phyloP scores from a whole-genome alignment of 225 moss, liverwort and hornwort species.

The Bryum argenteum region DNA sequence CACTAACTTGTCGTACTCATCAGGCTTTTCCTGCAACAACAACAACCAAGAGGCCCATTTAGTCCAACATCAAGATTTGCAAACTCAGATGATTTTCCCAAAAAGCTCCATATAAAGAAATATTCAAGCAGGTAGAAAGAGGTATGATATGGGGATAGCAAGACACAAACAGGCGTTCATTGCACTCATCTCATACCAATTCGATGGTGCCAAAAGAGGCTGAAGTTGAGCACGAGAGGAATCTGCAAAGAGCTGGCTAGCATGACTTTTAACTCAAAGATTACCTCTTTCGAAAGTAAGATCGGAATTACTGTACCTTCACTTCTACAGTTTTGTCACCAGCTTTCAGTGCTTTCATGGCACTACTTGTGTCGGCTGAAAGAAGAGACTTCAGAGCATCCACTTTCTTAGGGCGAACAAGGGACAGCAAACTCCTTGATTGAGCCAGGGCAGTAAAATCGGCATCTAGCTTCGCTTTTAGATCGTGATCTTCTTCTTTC shows the following conservation, averaged over 20 bases:
- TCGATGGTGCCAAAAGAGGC: constrained; percentile 15
- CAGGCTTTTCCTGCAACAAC: constrained; percentile 69
- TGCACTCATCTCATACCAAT: constrained; percentile 11
- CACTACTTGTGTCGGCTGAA: constrained; percentile 32
- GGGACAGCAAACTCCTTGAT: constrained; percentile 66
- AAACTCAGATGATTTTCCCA: constrained; percentile 11
- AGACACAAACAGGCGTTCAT: constrained; percentile 2
- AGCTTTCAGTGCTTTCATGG: constrained; percentile 43
- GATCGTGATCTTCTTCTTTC: constrained; percentile 88
- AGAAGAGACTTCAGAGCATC: constrained; percentile 62
- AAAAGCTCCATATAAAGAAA: not conserved
- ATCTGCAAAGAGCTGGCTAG: constrained; percentile 21
- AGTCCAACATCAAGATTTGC: constrained; percentile 21
- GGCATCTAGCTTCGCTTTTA: constrained; percentile 82
- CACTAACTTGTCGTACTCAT: constrained; percentile 90
- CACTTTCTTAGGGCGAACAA: constrained; percentile 82
- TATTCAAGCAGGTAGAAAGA: not conserved
- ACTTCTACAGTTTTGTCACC: constrained; percentile 46
- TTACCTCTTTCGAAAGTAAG: not conserved
- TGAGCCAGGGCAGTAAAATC: constrained; percentile 82
- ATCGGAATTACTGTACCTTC: constrained; percentile 44
- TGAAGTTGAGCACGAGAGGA: not conserved
- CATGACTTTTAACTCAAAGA: constrained; percentile 6
- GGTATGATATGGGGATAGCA: constrained; percentile 6
- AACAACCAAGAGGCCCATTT: constrained; percentile 18